Evolutionary conservation across 352 stramenopile species (phyloP).

Genomic region (Globisporangium emineosum): DNA sequence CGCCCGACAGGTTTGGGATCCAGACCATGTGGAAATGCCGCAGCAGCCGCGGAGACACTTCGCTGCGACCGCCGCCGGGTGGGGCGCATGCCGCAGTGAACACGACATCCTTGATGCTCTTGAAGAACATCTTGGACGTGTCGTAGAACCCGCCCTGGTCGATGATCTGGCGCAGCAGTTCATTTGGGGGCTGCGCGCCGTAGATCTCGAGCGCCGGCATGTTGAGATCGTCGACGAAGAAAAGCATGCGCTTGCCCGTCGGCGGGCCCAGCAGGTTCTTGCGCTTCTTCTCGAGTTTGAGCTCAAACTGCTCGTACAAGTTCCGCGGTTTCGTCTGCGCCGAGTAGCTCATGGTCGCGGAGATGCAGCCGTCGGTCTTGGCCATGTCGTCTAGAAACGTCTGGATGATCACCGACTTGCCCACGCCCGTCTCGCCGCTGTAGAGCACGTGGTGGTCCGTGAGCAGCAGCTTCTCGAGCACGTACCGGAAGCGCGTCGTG

Average conservation of each 20-base stretch:
- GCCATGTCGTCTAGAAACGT: constrained; percentile 89
- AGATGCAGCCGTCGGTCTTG: constrained; percentile 78
- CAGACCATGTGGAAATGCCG: constrained; percentile 92
- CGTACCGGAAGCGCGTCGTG: constrained; percentile 92
- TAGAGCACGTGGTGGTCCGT: constrained; percentile 85
- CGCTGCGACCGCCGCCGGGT: constrained; percentile 82
- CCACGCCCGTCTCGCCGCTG: constrained; percentile 90
- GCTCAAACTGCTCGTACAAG: constrained; percentile 79
- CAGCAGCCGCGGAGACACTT: constrained; percentile 83
- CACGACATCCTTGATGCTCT: constrained; percentile 86
- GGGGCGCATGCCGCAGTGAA: constrained; percentile 84
- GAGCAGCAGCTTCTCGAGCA: constrained; percentile 88
- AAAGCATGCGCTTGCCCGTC: constrained; percentile 77
- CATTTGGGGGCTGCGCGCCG: constrained; percentile 90
- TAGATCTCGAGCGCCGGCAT: constrained; percentile 93
- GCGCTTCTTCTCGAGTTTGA: constrained; percentile 81
- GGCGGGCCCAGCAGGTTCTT: constrained; percentile 80
- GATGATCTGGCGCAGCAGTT: constrained; percentile 89
- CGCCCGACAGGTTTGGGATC: constrained; percentile 81
- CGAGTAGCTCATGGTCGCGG: constrained; percentile 87
- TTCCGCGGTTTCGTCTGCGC: constrained; percentile 87
- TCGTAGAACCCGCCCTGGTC: constrained; percentile 91
- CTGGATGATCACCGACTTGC: constrained; percentile 92
- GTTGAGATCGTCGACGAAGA: constrained; percentile 93
- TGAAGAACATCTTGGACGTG: constrained; percentile 93